These are phyloP conservation scores for Sphagnum contortum DNA, from an alignment of 225 moss, liverwort and hornwort genomes.

Conservation along the genomic window DNA sequence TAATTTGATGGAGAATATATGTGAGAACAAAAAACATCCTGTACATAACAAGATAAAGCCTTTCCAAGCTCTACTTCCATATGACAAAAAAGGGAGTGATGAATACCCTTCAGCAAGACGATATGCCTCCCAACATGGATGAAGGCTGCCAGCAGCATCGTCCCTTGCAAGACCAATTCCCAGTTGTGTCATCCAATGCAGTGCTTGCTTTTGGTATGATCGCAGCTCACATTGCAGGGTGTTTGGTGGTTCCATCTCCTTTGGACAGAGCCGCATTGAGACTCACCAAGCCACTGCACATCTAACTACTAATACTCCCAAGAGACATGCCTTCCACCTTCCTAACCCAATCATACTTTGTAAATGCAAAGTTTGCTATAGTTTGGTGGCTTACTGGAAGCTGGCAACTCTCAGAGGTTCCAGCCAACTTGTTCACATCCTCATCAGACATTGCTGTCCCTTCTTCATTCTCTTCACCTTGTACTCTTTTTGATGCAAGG, in stretches of 20 bases:
- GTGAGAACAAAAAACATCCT: background rate
- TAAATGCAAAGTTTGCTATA: background rate
- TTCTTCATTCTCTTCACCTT: constrained; percentile 45
- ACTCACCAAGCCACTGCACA: no score
- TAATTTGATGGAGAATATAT: no score
- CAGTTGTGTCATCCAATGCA: constrained; percentile 76
- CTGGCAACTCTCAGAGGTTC: constrained; percentile 69
- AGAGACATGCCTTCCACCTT: background rate
- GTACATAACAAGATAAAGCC: background rate
- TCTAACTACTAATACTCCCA: background rate
- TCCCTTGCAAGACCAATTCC: constrained; percentile 56
- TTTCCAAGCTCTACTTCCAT: background rate
- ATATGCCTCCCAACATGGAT: constrained; percentile 92
- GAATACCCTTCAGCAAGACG: constrained; percentile 58
- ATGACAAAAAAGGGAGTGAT: background rate
- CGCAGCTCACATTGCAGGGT: constrained; percentile 60
- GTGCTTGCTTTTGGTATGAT: constrained; percentile 87
- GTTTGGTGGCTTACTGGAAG: constrained; percentile 28
- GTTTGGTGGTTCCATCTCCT: constrained; percentile 78
- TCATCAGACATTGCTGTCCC: constrained; percentile 56
- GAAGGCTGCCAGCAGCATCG: constrained; percentile 71
- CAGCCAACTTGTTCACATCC: constrained; percentile 77
- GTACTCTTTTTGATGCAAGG: constrained; percentile 26
- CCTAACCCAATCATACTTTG: background rate
- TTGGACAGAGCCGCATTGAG: constrained; percentile 3